These are phyloP conservation scores for Cokeromyces recurvatus DNA, from an alignment of 371 early-diverging fungal genomes.

Conservation along the genomic window DNA sequence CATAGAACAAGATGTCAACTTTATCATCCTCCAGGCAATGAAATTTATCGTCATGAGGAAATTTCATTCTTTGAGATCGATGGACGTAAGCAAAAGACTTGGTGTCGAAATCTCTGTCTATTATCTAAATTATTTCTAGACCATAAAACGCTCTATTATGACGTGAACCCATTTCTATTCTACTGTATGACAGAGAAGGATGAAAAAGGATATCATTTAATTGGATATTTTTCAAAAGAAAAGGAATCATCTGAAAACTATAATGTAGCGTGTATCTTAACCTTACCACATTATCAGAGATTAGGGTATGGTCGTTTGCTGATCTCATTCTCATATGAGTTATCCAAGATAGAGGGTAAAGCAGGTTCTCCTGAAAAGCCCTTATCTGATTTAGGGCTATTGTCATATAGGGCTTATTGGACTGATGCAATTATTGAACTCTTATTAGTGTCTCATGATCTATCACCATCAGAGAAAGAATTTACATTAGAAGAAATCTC, in stretches of 20 bases:
- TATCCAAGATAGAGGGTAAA: conserved; percentile 94
- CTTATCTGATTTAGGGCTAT: conserved; percentile 95
- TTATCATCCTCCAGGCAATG: conserved; percentile 92
- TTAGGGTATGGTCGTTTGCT: conserved; percentile 97
- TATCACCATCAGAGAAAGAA: too few species aligned
- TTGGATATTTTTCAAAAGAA: conserved; percentile 99
- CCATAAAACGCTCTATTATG: conserved; percentile 99
- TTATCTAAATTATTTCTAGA: conserved; percentile 97
- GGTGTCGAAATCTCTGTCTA: conserved; percentile 87
- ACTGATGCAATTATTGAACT: conserved; percentile 74
- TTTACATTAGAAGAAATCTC: conserved; percentile 82
- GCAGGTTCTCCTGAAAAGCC: conserved; percentile 99
- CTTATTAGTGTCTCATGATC: conserved; percentile 45
- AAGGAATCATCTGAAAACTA: conserved; percentile 96
- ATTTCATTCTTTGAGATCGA: conserved; percentile 90
- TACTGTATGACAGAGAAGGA: conserved; percentile 91
- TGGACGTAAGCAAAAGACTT: conserved; percentile 82
- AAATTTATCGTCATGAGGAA: conserved; percentile 85
- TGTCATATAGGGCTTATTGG: conserved; percentile 98
- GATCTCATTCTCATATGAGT: conserved; percentile 96
- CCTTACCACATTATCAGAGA: conserved; percentile 97
- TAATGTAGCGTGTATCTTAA: conserved; percentile 99
- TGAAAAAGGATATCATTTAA: conserved; percentile 82
- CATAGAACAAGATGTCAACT: conserved; percentile 78
- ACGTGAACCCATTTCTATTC: conserved; percentile 99